Percentiles rank a stretch among this genome's conserved stretches.
Evolutionary conservation across 441 rosid species (phyloP).

Genomic region (Sinapis alba): DNA sequence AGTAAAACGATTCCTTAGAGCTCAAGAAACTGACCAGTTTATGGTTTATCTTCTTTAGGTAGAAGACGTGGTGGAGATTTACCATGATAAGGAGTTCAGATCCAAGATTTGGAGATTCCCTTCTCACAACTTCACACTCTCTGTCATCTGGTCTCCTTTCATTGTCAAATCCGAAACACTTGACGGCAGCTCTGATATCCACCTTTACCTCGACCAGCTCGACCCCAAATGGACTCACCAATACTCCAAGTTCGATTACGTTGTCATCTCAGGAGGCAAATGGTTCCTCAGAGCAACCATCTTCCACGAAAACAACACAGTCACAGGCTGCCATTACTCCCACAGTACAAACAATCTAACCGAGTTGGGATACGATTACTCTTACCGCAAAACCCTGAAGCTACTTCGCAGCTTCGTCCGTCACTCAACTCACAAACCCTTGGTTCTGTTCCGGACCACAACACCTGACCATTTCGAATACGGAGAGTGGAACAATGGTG

Average conservation of each 20-base stretch:
- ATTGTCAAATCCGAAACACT: constrained; percentile 48
- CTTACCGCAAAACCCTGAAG: constrained; percentile 51
- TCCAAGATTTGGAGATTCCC: constrained; percentile 64
- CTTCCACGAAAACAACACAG: constrained; percentile 49
- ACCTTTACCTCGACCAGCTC: constrained; percentile 58
- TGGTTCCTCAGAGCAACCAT: constrained; percentile 67
- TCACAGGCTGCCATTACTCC: constrained; percentile 61
- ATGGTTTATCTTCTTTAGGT: constrained; percentile 35
- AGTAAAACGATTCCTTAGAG: not conserved
- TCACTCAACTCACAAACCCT: constrained; percentile 39
- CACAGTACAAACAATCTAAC: constrained; percentile 56
- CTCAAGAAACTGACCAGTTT: constrained; percentile 12
- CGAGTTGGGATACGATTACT: constrained; percentile 51
- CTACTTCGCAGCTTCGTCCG: constrained; percentile 40
- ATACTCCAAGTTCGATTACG: constrained; percentile 49
- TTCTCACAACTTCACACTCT: constrained; percentile 57
- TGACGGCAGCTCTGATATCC: constrained; percentile 44
- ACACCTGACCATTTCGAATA: constrained; percentile 72
- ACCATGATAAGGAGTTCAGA: constrained; percentile 59
- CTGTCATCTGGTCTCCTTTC: constrained; percentile 64
- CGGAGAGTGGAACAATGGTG: constrained; percentile 71
- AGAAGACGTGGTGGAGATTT: constrained; percentile 52
- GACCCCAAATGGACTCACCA: constrained; percentile 54
- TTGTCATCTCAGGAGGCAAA: constrained; percentile 62
- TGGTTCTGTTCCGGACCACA: constrained; percentile 55